These are phyloP conservation scores for Echria macrotheca DNA, from an alignment of 495 filamentous ascomycete genomes.

Conservation along the genomic window DNA sequence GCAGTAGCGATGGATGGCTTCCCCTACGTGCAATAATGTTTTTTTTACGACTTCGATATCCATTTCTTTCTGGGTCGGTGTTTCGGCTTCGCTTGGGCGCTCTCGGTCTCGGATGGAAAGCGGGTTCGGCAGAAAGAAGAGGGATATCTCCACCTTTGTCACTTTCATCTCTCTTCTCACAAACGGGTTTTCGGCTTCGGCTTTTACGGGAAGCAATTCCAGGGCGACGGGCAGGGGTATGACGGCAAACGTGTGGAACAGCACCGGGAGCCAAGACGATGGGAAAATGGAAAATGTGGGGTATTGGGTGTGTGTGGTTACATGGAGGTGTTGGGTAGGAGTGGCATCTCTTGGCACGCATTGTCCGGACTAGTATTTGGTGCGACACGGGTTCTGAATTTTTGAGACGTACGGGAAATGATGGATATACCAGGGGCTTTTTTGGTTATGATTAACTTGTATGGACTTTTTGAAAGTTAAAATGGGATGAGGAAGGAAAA, in stretches of 20 bases:
- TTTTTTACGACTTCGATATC: not conserved
- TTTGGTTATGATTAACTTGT: not conserved
- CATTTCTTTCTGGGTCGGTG: not conserved
- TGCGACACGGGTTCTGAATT: not conserved
- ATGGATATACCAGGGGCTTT: conserved; percentile 7
- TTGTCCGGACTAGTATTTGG: not conserved
- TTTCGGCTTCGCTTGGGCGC: not conserved
- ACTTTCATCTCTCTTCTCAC: not conserved
- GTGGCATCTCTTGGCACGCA: conserved; percentile 3
- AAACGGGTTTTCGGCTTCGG: not conserved
- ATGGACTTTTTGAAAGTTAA: not conserved
- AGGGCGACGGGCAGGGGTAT: not conserved
- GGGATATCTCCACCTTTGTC: not conserved
- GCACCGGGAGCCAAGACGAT: not conserved
- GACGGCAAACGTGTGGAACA: no score
- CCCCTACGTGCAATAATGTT: conserved; percentile 17
- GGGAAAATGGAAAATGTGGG: conserved; percentile 4
- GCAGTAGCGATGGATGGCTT: conserved; percentile 19
- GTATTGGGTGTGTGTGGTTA: not conserved
- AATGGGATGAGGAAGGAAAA: not conserved
- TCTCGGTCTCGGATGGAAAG: no score
- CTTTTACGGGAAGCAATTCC: conserved; percentile 6
- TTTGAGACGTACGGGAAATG: conserved; percentile 1
- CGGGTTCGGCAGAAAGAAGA: no score
- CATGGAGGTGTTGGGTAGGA: conserved; percentile 1